Conservation (phyloP, 345 rosid species). For the Ricinus communis region DNA sequence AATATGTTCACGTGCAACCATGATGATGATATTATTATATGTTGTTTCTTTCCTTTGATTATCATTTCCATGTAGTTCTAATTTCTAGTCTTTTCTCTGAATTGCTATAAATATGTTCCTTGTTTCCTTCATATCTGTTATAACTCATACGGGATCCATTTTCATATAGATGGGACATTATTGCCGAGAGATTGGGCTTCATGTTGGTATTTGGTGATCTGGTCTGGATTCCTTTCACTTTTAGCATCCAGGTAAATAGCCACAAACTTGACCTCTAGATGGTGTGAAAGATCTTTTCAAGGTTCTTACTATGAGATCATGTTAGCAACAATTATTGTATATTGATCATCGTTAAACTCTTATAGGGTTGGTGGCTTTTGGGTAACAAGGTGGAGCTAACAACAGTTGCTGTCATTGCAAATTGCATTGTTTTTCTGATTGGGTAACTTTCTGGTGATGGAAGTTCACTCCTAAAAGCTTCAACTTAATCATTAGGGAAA, state of each 20-base stretch:
- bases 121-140: background rate
- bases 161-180: conserved; percentile 84
- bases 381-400: conserved; percentile 69
- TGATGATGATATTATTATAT: no score
- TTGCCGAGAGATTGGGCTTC: conserved; percentile 93
- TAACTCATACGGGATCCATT: background rate
- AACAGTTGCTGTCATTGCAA: conserved; percentile 49
- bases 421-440: conserved; percentile 61
- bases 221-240: conserved; percentile 91
- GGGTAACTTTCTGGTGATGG: conserved; percentile 53
- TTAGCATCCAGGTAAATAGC: conserved; percentile 85
- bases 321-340: background rate
- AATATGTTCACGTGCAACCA: no score
- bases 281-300: background rate
- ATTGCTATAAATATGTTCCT: conserved; percentile 7
- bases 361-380: conserved; percentile 95
- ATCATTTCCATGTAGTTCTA: background rate
- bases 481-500: background rate
- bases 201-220: conserved; percentile 97
- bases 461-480: conserved; percentile 6
- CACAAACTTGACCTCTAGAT: conserved; percentile 14
- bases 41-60: background rate
- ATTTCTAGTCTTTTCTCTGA: background rate
- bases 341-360: conserved; percentile 20
- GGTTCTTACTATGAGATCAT: background rate